These are phyloP conservation scores for Pyricularia pennisetigena DNA, from an alignment of 2,329 filamentous ascomycete genomes.

Conservation along the genomic window DNA sequence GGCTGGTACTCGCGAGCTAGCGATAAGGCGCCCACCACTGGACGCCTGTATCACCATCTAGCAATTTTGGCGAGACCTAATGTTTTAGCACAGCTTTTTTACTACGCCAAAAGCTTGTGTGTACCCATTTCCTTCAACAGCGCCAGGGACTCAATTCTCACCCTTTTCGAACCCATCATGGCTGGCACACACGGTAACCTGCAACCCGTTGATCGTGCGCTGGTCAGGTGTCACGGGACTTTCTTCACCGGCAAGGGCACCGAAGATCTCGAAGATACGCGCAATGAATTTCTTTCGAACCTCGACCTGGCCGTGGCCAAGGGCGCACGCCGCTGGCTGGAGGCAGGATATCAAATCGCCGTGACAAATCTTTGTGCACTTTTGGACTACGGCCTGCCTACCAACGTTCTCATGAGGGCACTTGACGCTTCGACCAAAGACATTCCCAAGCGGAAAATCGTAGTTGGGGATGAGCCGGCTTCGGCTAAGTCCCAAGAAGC, in stretches of 20 bases:
- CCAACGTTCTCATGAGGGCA: conserved; percentile 33
- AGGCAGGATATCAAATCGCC: conserved; percentile 43
- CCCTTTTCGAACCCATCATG: too few species aligned
- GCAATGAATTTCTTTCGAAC: conserved; percentile 36
- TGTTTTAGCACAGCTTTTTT: conserved; percentile 60
- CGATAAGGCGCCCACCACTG: too few species aligned
- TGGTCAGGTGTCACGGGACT: conserved; percentile 54
- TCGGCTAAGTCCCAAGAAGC: too few species aligned
- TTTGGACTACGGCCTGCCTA: conserved; percentile 40
- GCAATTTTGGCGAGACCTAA: conserved; percentile 68
- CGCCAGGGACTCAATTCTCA: too few species aligned
- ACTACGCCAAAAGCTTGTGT: conserved; percentile 61
- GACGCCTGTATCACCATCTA: conserved; percentile 22
- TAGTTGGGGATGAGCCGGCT: too few species aligned
- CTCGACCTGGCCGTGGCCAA: conserved; percentile 49
- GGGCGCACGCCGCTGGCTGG: too few species aligned
- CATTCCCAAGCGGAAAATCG: too few species aligned
- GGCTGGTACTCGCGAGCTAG: too few species aligned
- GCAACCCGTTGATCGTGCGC: conserved; percentile 43
- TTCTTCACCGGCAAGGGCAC: conserved; percentile 44
- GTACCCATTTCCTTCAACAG: conserved; percentile 57
- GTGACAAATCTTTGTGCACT: conserved; percentile 44
- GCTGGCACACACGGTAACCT: conserved; percentile 15
- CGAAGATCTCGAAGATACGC: conserved; percentile 34
- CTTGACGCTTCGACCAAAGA: conserved; percentile 14